A percentile compares a stretch with the other conserved stretches of the same genome.
Evolutionary conservation across 257 asterid species (phyloP).

Genomic region (Catharanthus roseus): DNA sequence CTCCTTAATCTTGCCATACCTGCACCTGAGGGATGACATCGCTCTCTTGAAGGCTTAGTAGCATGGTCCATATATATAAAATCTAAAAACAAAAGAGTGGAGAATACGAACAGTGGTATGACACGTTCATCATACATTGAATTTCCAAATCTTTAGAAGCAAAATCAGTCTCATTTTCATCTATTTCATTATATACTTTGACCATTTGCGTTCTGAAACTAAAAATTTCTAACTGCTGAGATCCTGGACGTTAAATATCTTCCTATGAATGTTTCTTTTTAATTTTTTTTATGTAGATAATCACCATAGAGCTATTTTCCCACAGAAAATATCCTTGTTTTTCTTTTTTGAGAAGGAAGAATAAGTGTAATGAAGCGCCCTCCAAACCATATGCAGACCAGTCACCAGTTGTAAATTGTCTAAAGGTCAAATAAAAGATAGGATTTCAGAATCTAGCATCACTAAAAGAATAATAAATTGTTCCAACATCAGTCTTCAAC

Average conservation of each 20-base stretch:
- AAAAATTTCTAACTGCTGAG: background rate
- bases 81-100: background rate
- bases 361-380: background rate
- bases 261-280: background rate
- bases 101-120: background rate
- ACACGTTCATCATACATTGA: background rate
- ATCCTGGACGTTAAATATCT: background rate
- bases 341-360: background rate
- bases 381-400: background rate
- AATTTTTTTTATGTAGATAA: background rate
- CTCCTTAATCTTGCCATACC: too few species aligned
- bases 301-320: background rate
- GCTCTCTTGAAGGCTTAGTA: too few species aligned
- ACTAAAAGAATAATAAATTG: background rate
- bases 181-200: background rate
- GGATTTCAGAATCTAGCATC: background rate
- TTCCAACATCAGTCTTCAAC: background rate
- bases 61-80: background rate
- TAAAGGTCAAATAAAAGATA: background rate
- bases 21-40: too few species aligned
- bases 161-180: background rate
- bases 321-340: background rate
- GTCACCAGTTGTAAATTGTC: background rate
- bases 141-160: background rate
- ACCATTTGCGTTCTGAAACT: background rate